phyloP scores from a whole-genome alignment of 306 rosid genomes.

The Vigna radiata region DNA sequence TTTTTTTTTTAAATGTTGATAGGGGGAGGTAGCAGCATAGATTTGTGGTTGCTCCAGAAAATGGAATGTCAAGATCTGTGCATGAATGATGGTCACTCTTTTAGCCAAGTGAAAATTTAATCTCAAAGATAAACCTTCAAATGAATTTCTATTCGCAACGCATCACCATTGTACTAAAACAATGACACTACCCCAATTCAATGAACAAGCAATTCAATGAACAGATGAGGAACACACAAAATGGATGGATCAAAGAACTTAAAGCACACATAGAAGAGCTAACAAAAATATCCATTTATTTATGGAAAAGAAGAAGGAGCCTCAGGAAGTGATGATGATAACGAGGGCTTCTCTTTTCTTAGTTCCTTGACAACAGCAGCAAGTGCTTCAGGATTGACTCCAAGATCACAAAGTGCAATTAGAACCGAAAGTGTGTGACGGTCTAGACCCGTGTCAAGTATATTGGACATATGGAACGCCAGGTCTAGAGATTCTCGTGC shows the following conservation, averaged over 20 bases:
- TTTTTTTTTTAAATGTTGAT: too few relatives aligned
- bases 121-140: background rate
- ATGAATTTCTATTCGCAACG: background rate
- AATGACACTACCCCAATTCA: background rate
- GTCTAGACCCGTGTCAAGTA: conserved; percentile 71
- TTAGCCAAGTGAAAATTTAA: background rate
- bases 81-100: background rate
- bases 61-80: background rate
- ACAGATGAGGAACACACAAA: conserved; percentile 17
- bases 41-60: background rate
- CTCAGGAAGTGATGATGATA: conserved; percentile 33
- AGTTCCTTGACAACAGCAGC: conserved; percentile 81
- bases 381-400: conserved; percentile 79
- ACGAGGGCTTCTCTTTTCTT: conserved; percentile 46
- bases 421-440: conserved; percentile 84
- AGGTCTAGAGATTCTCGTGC: conserved; percentile 80
- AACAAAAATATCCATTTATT: conserved; percentile 14
- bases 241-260: background rate
- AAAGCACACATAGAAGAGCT: conserved; percentile 7
- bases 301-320: conserved; percentile 41
- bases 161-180: background rate
- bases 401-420: conserved; percentile 82
- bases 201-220: conserved; percentile 1
- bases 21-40: too few relatives aligned
- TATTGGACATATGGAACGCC: conserved; percentile 76